Base-by-base conservation (phyloP, 2,329 filamentous ascomycete genomes). In the Mycosphaerella sp. region DNA sequence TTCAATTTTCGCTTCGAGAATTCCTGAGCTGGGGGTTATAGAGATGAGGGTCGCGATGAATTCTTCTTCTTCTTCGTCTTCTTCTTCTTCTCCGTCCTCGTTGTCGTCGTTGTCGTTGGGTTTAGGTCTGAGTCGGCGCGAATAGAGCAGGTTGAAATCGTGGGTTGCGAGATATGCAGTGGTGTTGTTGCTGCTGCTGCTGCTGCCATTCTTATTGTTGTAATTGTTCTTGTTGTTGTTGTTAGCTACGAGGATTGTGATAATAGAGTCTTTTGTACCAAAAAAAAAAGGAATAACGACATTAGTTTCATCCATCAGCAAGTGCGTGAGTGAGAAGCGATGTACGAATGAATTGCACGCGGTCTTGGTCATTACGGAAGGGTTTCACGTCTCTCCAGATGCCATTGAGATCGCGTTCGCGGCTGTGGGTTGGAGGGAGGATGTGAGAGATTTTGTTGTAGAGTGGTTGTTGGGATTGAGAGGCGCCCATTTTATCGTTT, bases 1-100 rank as follows among this genome's bases (percentile, higher is more conserved):
- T 40, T 63, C 63, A 17, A 64, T 56, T 45, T 65, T 65, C 7
- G 59, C 60, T n/a, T 45, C 47, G n/a, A 65, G 62, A 8, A 61
- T 54, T 31, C 59, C 61, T 23, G 51, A 38, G 8, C 59, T 55
- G 8, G 44, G 40, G n/a, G 6, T 14, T 12, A 58, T 53, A 1
- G 61, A 59, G 4, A 65, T 61, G 31, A 66, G 54, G 2, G 60
- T 60, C 3, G 64, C 60, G 10, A 65, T 49, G 21, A 64, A 32
- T 3, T 59, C 51, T 9, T 59, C 56, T 29, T 32, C 43, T 4
- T 1, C 12, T 29, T 45, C n/a, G n/a, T n/a, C 31, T 17, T 44
- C 21, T 21, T 21, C 21, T 21, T 2, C 3, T 21, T 17, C 14
- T 17, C 14, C 14, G 14, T 17, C 14, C 1, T 17, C 14, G 14